Evolutionary conservation across 2,329 filamentous ascomycete species (phyloP).

Genomic region (Periconia sp.): DNA sequence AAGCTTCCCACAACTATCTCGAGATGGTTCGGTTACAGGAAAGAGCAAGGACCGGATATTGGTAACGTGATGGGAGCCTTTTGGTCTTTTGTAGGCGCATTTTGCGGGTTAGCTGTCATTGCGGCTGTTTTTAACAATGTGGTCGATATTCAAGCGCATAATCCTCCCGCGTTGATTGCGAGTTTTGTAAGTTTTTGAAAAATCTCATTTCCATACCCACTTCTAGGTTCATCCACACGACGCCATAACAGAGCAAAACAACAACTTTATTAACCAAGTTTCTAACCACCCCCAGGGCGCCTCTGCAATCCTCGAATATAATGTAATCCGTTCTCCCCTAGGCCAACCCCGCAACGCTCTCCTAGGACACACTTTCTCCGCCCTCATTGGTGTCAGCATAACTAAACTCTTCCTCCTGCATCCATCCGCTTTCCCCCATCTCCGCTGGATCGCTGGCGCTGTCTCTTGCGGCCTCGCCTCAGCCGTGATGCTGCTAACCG

Average conservation of each 20-base stretch:
- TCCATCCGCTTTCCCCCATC: constrained; percentile 35
- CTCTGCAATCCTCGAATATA: constrained; percentile 52
- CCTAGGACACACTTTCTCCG: constrained; percentile 49
- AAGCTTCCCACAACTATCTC: constrained; percentile 67
- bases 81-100: constrained; percentile 47
- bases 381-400: constrained; percentile 48
- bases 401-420: constrained; percentile 49
- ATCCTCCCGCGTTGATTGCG: constrained; percentile 49
- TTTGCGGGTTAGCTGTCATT: constrained; percentile 47
- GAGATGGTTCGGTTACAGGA: constrained; percentile 61
- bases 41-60: constrained; percentile 41
- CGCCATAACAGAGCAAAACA: neutral
- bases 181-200: constrained; percentile 37
- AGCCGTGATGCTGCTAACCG: constrained; percentile 50
- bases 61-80: constrained; percentile 46
- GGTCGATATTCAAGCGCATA: constrained; percentile 36
- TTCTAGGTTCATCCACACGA: constrained; percentile 1
- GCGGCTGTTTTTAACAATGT: constrained; percentile 47
- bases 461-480: constrained; percentile 47
- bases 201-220: neutral
- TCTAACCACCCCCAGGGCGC: constrained; percentile 39
- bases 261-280: neutral
- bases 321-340: constrained; percentile 49
- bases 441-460: constrained; percentile 50
- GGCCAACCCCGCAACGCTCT: constrained; percentile 52